Conservation (phyloP, 805 yeast genomes). For the Metahyphopichia silvanorum region DNA sequence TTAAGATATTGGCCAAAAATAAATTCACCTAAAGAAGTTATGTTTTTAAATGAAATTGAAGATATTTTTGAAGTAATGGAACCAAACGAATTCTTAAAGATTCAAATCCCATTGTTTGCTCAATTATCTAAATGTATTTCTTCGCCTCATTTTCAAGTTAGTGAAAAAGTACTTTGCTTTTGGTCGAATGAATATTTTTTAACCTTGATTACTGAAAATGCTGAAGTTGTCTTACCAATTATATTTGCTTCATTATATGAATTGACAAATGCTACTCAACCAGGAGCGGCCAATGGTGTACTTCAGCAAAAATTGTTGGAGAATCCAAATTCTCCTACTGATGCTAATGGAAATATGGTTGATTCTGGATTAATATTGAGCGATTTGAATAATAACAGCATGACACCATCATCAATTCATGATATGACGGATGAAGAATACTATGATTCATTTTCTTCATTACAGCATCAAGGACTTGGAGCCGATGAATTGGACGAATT, state of each 20-base stretch:
- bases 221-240: slow-evolving; percentile 89
- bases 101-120: slow-evolving; percentile 89
- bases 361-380: slow-evolving; percentile 33
- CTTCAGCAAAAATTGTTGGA: slow-evolving; percentile 36
- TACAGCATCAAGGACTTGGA: slow-evolving; percentile 19
- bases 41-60: slow-evolving; percentile 94
- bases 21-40: slow-evolving; percentile 90
- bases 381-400: slow-evolving; percentile 15
- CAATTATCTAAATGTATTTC: slow-evolving; percentile 92
- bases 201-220: slow-evolving; percentile 85
- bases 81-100: slow-evolving; percentile 85
- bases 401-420: slow-evolving; percentile 18
- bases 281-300: slow-evolving; percentile 38
- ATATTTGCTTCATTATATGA: slow-evolving; percentile 88
- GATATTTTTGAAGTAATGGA: slow-evolving; percentile 96
- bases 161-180: slow-evolving; percentile 88
- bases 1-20: slow-evolving; percentile 96
- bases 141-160: slow-evolving; percentile 95
- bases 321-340: slow-evolving; percentile 35
- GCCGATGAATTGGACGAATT: slow-evolving; percentile 30
- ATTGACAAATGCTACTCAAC: slow-evolving; percentile 55
- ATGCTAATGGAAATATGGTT: slow-evolving; percentile 42
- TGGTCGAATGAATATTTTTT: slow-evolving; percentile 95
- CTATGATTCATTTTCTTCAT: slow-evolving; percentile 37
- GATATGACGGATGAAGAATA: slow-evolving; percentile 45